A percentile compares a stretch with the other conserved stretches of the same genome.
Conservation (phyloP, 371 early-diverging fungal species). For the Mortierella sp. region DNA sequence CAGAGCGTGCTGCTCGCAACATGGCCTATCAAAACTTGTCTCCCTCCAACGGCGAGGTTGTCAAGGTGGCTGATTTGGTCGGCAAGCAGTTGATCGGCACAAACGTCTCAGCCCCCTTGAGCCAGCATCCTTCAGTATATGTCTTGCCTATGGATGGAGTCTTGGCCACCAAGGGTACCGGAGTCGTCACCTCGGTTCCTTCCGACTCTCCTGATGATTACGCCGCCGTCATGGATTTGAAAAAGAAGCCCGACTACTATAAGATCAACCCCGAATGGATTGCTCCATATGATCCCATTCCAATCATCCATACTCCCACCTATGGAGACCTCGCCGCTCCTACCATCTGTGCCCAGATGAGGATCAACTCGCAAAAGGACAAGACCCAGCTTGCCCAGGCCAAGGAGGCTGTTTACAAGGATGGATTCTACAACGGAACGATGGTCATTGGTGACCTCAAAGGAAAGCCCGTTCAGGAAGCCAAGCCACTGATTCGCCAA, state of each 20-base stretch:
- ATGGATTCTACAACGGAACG: constrained; percentile 95
- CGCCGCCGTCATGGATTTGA: constrained; percentile 88
- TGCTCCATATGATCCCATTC: constrained; percentile 80
- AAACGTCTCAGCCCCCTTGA: constrained; percentile 91
- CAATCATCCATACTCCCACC: constrained; percentile 88
- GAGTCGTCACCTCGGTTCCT: constrained; percentile 98
- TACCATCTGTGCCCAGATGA: constrained; percentile 85
- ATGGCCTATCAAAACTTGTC: constrained; percentile 95
- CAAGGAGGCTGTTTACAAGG: constrained; percentile 97
- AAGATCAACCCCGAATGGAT: constrained; percentile 92
- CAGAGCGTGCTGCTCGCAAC: constrained; percentile 95
- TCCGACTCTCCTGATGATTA: constrained; percentile 99
- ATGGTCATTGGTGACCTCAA: constrained; percentile 87
- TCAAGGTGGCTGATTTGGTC: constrained; percentile 79
- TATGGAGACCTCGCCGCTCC: constrained; percentile 91
- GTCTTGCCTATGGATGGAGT: constrained; percentile 98
- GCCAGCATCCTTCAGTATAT: constrained; percentile 82
- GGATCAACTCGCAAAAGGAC: constrained; percentile 97
- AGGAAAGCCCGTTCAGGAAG: constrained; percentile 93
- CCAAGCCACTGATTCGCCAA: constrained; percentile 87
- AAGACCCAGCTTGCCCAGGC: constrained; percentile 89
- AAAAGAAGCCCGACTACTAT: constrained; percentile 94
- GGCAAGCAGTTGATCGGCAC: constrained; percentile 91
- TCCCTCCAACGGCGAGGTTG: constrained; percentile 70
- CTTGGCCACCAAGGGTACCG: constrained; percentile 95